Conservation (phyloP, 2,329 filamentous ascomycete species). For the Myriosclerotinia scirpicola region DNA sequence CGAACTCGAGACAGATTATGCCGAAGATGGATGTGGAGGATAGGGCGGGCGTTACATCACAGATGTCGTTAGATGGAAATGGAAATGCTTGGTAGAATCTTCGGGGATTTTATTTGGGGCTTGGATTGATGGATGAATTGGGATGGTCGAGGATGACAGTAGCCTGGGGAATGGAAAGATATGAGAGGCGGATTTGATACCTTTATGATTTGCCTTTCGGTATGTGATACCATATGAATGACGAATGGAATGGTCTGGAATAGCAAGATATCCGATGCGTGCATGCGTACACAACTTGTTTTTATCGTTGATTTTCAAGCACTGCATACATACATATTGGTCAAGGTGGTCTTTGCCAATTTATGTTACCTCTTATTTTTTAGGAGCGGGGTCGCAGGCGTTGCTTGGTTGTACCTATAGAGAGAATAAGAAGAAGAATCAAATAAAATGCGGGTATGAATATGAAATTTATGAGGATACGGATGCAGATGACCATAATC, state of each 20-base stretch:
- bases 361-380: background rate
- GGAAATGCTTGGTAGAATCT: conserved; percentile 19
- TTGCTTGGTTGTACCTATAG: conserved; percentile 11
- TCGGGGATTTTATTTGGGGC: background rate
- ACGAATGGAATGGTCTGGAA: conserved; percentile 9
- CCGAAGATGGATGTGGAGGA: conserved; percentile 29
- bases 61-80: conserved; percentile 24
- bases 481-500: background rate
- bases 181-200: background rate
- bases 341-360: background rate
- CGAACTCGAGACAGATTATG: conserved; percentile 30
- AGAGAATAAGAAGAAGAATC: conserved; percentile 1
- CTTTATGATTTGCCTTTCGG: conserved; percentile 1
- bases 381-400: background rate
- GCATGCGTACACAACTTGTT: background rate
- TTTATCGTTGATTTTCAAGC: background rate
- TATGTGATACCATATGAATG: conserved; percentile 9
- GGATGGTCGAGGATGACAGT: background rate
- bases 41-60: conserved; percentile 7
- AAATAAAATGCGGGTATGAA: background rate
- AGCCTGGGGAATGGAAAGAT: background rate
- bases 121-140: background rate
- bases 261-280: conserved; percentile 17
- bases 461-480: too few relatives aligned
- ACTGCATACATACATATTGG: conserved; percentile 1